Base-by-base conservation (phyloP, 2,329 filamentous ascomycete species). In the Penicillium sp. region DNA sequence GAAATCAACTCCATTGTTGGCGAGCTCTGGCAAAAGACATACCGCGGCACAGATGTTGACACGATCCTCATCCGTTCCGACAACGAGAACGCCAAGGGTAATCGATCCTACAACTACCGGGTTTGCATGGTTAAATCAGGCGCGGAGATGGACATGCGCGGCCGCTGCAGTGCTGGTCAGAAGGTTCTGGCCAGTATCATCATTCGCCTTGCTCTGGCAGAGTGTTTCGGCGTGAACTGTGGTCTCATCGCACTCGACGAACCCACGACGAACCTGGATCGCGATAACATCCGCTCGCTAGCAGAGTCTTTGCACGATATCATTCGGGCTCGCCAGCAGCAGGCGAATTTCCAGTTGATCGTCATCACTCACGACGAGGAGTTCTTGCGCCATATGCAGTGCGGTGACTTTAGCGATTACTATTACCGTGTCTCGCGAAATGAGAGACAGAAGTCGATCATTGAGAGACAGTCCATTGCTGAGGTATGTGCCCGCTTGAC, bases 341-440 rank as follows among this genome's bases (percentile, higher is more conserved):
- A 99, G 82, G 86, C 88, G 57, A 99, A 99, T 75, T 97, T 99
- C 77, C 96, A 99, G 81, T 86, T 99, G 57, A 95, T 99, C 72
- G 91, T 99, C 71, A 99, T 99, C 75, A 99, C 95, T 4, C 95
- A 99, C 82, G 95, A 99, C 78, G 96, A 98, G 79, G 92, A 96
- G 71, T 99, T 99, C 71, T 73, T 99, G 72, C 85, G 90, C 56
- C 87, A 92, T 71, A 99, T 99, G 95, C 88, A 92, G 67, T 96
- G 92, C 75, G 89, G 88, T 25, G 94, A 99, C 67, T 98, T 96
- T 73, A 91, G 90, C 64, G 95, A 98, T 76, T 87, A 89, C 65
- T 99, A 97, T 75, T 98, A 90, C 78, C 87, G 92, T 4, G 90
- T 99, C 11, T 89, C 85, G 62, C 84, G 95, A 54, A 90, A 96